Percentiles rank a stretch among this genome's conserved stretches.
phyloP scores from a whole-genome alignment of 2,329 filamentous ascomycete genomes.

The Ophiostoma sp. region DNA sequence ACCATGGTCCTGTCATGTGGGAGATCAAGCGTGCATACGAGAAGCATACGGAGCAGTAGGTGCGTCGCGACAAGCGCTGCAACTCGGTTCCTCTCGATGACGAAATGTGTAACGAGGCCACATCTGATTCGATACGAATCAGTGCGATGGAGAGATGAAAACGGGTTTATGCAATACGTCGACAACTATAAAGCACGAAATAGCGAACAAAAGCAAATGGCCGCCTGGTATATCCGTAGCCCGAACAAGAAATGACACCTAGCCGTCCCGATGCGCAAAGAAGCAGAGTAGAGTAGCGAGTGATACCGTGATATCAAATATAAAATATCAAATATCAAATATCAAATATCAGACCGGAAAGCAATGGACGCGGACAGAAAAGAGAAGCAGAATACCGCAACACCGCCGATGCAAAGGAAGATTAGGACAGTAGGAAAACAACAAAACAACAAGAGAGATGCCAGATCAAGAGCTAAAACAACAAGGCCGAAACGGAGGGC shows the following conservation, averaged over 20 bases:
- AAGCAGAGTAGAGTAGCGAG: neutral
- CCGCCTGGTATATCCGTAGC: constrained; percentile 1
- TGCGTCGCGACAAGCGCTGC: neutral
- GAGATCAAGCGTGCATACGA: too few species aligned
- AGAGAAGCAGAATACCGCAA: neutral
- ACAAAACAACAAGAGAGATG: neutral
- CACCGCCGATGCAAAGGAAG: neutral
- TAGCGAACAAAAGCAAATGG: neutral
- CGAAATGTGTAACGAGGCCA: neutral
- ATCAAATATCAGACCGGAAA: neutral
- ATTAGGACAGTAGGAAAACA: neutral
- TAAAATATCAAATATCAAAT: neutral
- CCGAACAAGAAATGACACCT: neutral
- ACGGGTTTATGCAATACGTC: neutral
- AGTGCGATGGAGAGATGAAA: neutral
- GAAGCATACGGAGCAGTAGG: too few species aligned
- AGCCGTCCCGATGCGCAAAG: neutral
- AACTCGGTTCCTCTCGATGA: neutral
- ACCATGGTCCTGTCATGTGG: neutral
- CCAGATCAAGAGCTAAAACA: neutral
- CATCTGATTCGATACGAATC: too few species aligned
- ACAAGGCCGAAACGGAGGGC: neutral
- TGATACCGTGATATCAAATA: neutral
- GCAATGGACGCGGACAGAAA: neutral
- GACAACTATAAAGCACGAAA: neutral